phyloP scores from a whole-genome alignment of 2,329 filamentous ascomycete genomes.

The Fusarium goolgardi region DNA sequence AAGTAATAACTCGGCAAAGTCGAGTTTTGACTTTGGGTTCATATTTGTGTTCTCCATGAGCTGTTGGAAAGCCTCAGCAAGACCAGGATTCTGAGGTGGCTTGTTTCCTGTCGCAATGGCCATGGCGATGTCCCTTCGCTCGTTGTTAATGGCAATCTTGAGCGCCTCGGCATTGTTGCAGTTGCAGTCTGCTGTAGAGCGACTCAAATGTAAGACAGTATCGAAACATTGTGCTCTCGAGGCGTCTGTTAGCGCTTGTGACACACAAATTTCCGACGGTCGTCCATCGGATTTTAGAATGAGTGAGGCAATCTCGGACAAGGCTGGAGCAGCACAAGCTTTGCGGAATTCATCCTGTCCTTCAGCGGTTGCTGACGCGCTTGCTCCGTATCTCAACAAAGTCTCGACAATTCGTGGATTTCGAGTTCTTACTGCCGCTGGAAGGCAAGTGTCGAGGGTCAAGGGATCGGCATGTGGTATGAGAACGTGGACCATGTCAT shows the following conservation, averaged over 20 bases:
- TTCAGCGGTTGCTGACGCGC: slow-evolving; percentile 59
- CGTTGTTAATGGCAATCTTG: slow-evolving; percentile 60
- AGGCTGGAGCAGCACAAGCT: slow-evolving; percentile 59
- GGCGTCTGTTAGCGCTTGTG: slow-evolving; percentile 65
- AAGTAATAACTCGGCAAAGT: slow-evolving; percentile 66
- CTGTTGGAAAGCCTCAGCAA: slow-evolving; percentile 63
- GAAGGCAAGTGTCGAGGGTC: slow-evolving; percentile 62
- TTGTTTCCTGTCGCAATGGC: slow-evolving; percentile 65
- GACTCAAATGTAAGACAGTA: slow-evolving; percentile 63
- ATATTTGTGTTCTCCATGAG: slow-evolving; percentile 61
- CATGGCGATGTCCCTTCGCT: slow-evolving; percentile 65
- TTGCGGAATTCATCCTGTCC: slow-evolving; percentile 66
- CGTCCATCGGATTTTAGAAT: slow-evolving; percentile 62
- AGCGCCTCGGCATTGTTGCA: slow-evolving; percentile 64
- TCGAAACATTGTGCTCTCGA: slow-evolving; percentile 61
- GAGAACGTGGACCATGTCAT: slow-evolving; percentile 66
- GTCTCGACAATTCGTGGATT: slow-evolving; percentile 59
- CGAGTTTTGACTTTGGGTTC: slow-evolving; percentile 61
- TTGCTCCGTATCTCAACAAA: slow-evolving; percentile 64
- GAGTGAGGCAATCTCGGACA: slow-evolving; percentile 60
- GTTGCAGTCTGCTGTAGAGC: slow-evolving; percentile 65
- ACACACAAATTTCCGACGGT: slow-evolving; percentile 57
- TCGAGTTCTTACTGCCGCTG: slow-evolving; percentile 59
- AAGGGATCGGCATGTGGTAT: slow-evolving; percentile 64
- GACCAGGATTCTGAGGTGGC: slow-evolving; percentile 60